These are phyloP conservation scores for Bjerkandera adusta DNA, from an alignment of 1,284 basidiomycete species.

Conservation along the genomic window DNA sequence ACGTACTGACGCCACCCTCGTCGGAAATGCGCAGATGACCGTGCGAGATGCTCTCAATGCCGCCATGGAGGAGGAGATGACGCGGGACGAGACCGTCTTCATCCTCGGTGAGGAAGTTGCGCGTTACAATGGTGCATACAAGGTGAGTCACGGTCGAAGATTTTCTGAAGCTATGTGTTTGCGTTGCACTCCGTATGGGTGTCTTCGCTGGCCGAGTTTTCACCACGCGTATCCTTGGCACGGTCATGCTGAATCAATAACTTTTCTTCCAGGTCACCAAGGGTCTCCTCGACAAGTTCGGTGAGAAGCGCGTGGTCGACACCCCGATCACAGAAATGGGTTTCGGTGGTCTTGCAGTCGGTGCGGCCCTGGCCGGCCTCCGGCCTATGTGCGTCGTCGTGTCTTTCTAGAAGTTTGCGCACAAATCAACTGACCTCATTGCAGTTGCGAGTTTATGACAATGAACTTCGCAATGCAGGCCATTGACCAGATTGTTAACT, in stretches of 20 bases:
- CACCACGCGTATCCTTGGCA: neutral
- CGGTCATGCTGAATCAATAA: neutral
- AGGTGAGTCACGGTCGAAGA: too few species aligned
- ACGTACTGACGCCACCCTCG: neutral
- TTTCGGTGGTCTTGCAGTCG: slow-evolving; percentile 95
- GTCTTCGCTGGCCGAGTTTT: neutral
- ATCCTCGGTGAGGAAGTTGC: slow-evolving; percentile 98
- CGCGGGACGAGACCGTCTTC: slow-evolving; percentile 93
- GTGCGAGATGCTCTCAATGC: slow-evolving; percentile 97
- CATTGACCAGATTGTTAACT: slow-evolving; percentile 99
- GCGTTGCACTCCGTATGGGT: too few species aligned
- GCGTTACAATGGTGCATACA: slow-evolving; percentile 99
- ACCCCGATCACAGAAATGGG: slow-evolving; percentile 99
- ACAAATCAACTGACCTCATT: slow-evolving; percentile 6
- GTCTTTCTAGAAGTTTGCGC: slow-evolving; percentile 2
- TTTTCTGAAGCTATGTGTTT: too few species aligned
- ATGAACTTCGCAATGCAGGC: slow-evolving; percentile 97
- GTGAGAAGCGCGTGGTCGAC: slow-evolving; percentile 98
- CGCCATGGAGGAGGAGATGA: slow-evolving; percentile 99
- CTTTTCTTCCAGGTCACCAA: slow-evolving; percentile 78
- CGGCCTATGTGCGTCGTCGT: slow-evolving; percentile 72
- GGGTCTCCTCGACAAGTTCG: slow-evolving; percentile 98
- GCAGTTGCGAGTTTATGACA: slow-evolving; percentile 99
- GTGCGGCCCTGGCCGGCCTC: slow-evolving; percentile 92
- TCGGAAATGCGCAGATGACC: slow-evolving; percentile 69